phyloP scores from a whole-genome alignment of 768 basidiomycete genomes.

The Termitomyces sp. region DNA sequence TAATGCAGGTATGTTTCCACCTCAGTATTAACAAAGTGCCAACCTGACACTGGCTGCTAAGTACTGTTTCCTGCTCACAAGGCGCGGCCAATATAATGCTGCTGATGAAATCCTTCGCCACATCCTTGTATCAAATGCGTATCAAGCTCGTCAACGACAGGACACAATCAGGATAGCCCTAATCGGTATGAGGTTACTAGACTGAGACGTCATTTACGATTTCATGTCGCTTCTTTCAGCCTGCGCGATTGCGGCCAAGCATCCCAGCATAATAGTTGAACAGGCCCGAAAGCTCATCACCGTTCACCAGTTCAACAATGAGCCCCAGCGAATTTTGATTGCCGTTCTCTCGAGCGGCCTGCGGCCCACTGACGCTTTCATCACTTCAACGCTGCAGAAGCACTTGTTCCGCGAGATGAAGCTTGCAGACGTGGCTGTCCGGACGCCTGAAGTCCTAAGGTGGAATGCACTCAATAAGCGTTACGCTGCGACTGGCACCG shows the following conservation, averaged over 20 bases:
- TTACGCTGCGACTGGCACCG: constrained; percentile 39
- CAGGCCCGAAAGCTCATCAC: constrained; percentile 74
- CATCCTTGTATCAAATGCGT: constrained; percentile 69
- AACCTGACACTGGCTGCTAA: constrained; percentile 22
- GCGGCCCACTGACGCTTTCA: constrained; percentile 68
- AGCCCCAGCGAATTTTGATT: constrained; percentile 72
- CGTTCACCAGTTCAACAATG: constrained; percentile 80
- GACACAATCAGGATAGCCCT: constrained; percentile 72
- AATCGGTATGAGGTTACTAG: constrained; percentile 45
- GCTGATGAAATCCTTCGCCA: constrained; percentile 78
- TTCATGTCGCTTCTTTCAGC: constrained; percentile 38
- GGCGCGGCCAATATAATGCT: constrained; percentile 53
- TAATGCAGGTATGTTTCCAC: constrained; percentile 65
- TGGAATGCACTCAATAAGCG: constrained; percentile 61
- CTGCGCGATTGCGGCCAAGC: constrained; percentile 58
- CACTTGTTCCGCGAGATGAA: constrained; percentile 78
- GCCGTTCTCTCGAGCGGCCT: constrained; percentile 70
- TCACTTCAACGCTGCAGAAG: constrained; percentile 76
- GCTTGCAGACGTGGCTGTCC: constrained; percentile 58
- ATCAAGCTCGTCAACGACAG: constrained; percentile 53
- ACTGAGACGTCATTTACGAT: background rate
- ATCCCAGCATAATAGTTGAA: constrained; percentile 58
- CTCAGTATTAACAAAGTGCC: background rate
- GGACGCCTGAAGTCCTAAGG: constrained; percentile 51
- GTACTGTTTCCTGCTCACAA: constrained; percentile 73